Percentiles rank a stretch among this genome's conserved stretches.
phyloP scores from a whole-genome alignment of 371 early-diverging fungal species.

The Zopfochytrium polystomum region DNA sequence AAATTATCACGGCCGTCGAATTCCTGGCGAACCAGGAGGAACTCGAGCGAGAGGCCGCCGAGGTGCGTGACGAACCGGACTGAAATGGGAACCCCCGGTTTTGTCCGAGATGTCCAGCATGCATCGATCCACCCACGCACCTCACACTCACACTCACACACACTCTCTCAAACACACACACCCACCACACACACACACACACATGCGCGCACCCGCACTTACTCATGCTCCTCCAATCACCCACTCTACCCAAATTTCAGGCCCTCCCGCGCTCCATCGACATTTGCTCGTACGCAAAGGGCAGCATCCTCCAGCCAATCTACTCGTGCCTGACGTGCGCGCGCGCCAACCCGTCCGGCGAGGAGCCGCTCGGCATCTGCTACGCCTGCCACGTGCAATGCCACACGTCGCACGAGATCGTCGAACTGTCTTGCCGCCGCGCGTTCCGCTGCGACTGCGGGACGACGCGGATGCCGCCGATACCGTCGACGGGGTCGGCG shows the following conservation, averaged over 20 bases:
- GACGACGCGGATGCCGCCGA: conserved; percentile 23
- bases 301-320: conserved; percentile 76
- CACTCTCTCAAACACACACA: too few species aligned
- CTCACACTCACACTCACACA: too few species aligned
- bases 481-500: too few species aligned
- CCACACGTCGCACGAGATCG: conserved; percentile 75
- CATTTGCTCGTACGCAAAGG: conserved; percentile 67
- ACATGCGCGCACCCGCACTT: too few species aligned
- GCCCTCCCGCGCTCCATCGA: conserved; percentile 62
- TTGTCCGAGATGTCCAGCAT: background rate
- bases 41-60: conserved; percentile 55
- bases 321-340: conserved; percentile 82
- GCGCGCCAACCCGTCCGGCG: conserved; percentile 8
- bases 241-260: too few species aligned
- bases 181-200: too few species aligned
- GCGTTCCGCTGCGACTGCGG: conserved; percentile 84
- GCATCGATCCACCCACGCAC: background rate
- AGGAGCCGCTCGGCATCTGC: conserved; percentile 27
- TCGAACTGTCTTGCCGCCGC: conserved; percentile 80
- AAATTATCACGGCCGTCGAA: conserved; percentile 50
- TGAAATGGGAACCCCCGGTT: background rate
- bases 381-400: conserved; percentile 41
- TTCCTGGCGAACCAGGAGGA: conserved; percentile 52
- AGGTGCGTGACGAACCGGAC: background rate
- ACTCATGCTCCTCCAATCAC: too few species aligned